A percentile compares a stretch with the other conserved stretches of the same genome.
Evolutionary conservation across 768 basidiomycete genomes (phyloP).

Genomic region (Fistulinella prunicolor): DNA sequence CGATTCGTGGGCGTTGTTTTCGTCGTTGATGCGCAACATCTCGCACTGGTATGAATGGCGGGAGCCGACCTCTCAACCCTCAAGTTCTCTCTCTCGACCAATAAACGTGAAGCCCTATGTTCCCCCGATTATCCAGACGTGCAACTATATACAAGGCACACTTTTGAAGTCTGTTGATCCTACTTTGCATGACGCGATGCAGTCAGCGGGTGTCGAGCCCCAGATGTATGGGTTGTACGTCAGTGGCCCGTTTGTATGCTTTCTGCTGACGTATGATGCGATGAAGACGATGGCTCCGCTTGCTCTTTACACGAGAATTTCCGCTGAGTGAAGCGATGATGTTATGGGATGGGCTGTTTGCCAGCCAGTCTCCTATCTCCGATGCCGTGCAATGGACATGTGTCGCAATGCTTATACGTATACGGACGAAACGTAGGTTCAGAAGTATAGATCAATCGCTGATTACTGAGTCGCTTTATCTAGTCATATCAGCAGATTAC

Average conservation of each 20-base stretch:
- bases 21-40: conserved; percentile 70
- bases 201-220: conserved; percentile 83
- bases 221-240: conserved; percentile 95
- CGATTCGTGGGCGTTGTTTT: conserved; percentile 86
- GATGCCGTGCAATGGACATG: conserved; percentile 84
- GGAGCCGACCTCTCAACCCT: conserved; percentile 36
- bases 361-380: conserved; percentile 69
- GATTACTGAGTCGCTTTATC: conserved; percentile 12
- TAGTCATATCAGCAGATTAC: conserved; percentile 88
- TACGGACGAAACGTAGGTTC: conserved; percentile 83
- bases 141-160: conserved; percentile 73
- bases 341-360: conserved; percentile 96
- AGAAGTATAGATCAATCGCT: neutral
- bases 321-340: conserved; percentile 74
- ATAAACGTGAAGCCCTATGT: conserved; percentile 61
- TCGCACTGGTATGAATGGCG: conserved; percentile 81
- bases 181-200: conserved; percentile 68
- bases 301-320: conserved; percentile 93
- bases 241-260: conserved; percentile 6
- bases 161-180: conserved; percentile 80
- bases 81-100: conserved; percentile 34
- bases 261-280: conserved; percentile 11
- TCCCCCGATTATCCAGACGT: conserved; percentile 82
- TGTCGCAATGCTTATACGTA: conserved; percentile 92
- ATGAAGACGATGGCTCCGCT: conserved; percentile 84